Evolutionary conservation across 345 rosid genomes (phyloP).

Genomic region (Populus davidiana): DNA sequence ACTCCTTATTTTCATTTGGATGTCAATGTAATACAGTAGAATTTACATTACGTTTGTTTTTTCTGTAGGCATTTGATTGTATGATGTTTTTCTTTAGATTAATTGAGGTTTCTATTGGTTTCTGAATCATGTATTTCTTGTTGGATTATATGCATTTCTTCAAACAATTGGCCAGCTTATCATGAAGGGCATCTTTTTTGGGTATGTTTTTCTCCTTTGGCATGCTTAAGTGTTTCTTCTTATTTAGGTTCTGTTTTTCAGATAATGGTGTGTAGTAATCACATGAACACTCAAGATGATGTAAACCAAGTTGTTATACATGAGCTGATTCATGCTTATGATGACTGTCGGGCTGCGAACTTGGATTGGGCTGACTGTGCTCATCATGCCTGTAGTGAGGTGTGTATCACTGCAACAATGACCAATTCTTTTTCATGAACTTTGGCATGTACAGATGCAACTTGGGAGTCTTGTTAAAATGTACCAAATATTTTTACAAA

Average conservation of each 20-base stretch:
- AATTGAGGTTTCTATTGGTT: background rate
- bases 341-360: constrained; percentile 82
- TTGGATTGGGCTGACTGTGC: constrained; percentile 85
- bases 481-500: background rate
- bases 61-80: background rate
- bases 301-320: constrained; percentile 85
- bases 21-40: background rate
- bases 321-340: constrained; percentile 87
- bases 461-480: background rate
- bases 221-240: background rate
- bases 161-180: background rate
- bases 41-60: background rate
- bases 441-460: background rate
- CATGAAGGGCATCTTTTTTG: background rate
- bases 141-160: background rate
- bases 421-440: background rate
- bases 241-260: constrained; percentile 17
- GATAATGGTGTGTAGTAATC: constrained; percentile 83
- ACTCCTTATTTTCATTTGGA: background rate
- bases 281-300: constrained; percentile 68
- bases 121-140: background rate
- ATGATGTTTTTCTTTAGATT: background rate
- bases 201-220: background rate
- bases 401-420: constrained; percentile 22
- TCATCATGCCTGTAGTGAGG: constrained; percentile 98